Conservation (phyloP, 345 rosid genomes). For the Sisymbrium altissimum region DNA sequence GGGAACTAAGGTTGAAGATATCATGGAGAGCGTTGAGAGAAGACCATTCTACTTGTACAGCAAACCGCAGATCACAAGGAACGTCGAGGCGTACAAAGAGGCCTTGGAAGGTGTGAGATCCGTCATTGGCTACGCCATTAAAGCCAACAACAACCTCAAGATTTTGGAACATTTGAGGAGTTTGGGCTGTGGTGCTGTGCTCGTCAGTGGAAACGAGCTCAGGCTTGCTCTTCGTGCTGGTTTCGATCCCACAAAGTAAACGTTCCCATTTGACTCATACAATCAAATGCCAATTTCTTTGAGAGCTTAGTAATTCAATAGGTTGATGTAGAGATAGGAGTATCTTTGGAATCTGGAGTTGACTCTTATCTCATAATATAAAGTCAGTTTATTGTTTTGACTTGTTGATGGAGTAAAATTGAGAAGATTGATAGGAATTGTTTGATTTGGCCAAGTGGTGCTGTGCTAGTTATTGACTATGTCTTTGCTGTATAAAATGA, state of each 20-base stretch:
- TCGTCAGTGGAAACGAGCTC: slow-evolving; percentile 96
- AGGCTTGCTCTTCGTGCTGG: slow-evolving; percentile 85
- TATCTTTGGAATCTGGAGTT: neutral
- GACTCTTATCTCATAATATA: neutral
- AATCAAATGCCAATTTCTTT: neutral
- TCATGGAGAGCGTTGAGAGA: slow-evolving; percentile 75
- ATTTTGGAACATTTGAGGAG: slow-evolving; percentile 89
- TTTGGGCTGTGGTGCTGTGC: slow-evolving; percentile 90
- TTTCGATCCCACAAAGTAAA: slow-evolving; percentile 82
- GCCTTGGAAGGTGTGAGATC: slow-evolving; percentile 70
- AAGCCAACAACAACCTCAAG: slow-evolving; percentile 89
- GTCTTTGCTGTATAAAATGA: neutral
- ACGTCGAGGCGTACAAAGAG: slow-evolving; percentile 70
- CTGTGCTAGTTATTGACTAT: neutral
- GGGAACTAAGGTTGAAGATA: slow-evolving; percentile 68
- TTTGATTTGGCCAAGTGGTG: neutral
- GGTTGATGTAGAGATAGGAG: neutral
- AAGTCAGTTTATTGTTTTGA: neutral
- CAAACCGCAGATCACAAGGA: slow-evolving; percentile 84
- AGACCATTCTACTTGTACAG: slow-evolving; percentile 90
- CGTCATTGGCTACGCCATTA: slow-evolving; percentile 86
- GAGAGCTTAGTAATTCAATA: neutral
- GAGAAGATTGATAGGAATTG: neutral
- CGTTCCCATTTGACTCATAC: neutral
- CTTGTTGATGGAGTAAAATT: slow-evolving; percentile 7